phyloP scores from a whole-genome alignment of 2,329 filamentous ascomycete species.

The Truncatella angustata region DNA sequence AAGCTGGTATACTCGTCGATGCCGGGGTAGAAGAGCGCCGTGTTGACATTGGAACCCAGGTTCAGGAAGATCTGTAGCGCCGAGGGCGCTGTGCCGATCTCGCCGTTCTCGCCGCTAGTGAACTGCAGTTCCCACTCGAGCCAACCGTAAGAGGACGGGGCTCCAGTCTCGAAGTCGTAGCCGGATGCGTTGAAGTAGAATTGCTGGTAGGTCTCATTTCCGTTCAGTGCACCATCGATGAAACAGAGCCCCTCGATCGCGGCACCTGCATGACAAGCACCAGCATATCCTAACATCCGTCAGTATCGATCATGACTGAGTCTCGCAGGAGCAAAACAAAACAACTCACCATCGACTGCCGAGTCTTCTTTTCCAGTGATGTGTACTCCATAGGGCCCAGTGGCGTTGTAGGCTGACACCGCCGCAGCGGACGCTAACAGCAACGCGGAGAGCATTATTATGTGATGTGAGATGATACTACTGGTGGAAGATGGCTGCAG shows the following conservation, averaged over 20 bases:
- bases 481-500: too few species aligned
- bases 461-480: neutral
- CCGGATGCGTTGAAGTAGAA: conserved; percentile 23
- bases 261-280: conserved; percentile 21
- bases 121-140: conserved; percentile 17
- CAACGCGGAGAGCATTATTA: conserved; percentile 3
- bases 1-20: conserved; percentile 12
- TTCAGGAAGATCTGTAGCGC: conserved; percentile 13
- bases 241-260: conserved; percentile 23
- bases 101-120: conserved; percentile 10
- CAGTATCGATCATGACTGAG: too few species aligned
- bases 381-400: conserved; percentile 19
- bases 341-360: conserved; percentile 20
- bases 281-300: too few species aligned
- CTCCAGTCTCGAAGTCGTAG: conserved; percentile 16
- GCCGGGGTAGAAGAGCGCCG: conserved; percentile 17
- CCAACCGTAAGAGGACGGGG: conserved; percentile 16
- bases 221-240: conserved; percentile 10
- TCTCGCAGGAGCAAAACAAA: too few species aligned
- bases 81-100: conserved; percentile 8
- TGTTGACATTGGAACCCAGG: conserved; percentile 21
- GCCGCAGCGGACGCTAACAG: conserved; percentile 14
- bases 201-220: conserved; percentile 11
- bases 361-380: conserved; percentile 21
- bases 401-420: conserved; percentile 16